These are phyloP conservation scores for Leucosporidium creatinivorum DNA, from an alignment of 768 basidiomycete genomes.

Conservation along the genomic window DNA sequence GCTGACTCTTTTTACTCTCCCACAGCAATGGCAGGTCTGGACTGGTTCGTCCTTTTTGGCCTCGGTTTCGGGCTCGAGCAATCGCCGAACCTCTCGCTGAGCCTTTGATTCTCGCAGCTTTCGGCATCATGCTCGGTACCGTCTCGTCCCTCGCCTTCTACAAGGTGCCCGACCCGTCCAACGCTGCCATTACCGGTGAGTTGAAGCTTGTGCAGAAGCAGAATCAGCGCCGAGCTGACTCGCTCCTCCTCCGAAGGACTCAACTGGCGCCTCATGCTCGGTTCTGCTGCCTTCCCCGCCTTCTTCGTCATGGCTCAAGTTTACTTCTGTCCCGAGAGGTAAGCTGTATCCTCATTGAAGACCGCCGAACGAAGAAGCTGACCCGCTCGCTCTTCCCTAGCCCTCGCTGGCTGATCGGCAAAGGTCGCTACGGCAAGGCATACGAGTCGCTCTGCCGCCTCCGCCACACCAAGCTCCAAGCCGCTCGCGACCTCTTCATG, in stretches of 20 bases:
- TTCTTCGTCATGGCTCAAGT: slow-evolving; percentile 41
- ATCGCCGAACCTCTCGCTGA: too few relatives aligned
- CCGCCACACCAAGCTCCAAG: slow-evolving; percentile 34
- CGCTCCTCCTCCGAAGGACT: slow-evolving; percentile 3
- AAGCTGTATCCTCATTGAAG: too few relatives aligned
- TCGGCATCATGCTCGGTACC: slow-evolving; percentile 34
- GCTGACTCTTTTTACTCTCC: too few relatives aligned
- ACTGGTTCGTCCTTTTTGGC: slow-evolving; percentile 36
- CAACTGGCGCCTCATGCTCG: slow-evolving; percentile 18
- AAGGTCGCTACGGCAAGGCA: slow-evolving; percentile 33
- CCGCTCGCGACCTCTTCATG: slow-evolving; percentile 46
- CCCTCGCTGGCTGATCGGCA: too few relatives aligned
- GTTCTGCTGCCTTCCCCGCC: slow-evolving; percentile 42
- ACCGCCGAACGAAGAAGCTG: too few relatives aligned
- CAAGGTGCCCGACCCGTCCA: slow-evolving; percentile 19
- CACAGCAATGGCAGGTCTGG: slow-evolving; percentile 57
- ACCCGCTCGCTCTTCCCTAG: too few relatives aligned
- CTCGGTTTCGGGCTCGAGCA: too few relatives aligned
- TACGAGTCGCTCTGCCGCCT: slow-evolving; percentile 43
- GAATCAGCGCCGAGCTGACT: slow-evolving; percentile 37
- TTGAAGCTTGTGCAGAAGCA: slow-evolving; percentile 13
- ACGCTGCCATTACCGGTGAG: slow-evolving; percentile 10
- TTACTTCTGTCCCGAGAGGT: slow-evolving; percentile 52
- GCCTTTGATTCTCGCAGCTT: too few relatives aligned
- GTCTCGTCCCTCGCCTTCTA: slow-evolving; percentile 22